Conservation (phyloP, 73 alveolate genomes). For the Paramecium sexaurelia region DNA sequence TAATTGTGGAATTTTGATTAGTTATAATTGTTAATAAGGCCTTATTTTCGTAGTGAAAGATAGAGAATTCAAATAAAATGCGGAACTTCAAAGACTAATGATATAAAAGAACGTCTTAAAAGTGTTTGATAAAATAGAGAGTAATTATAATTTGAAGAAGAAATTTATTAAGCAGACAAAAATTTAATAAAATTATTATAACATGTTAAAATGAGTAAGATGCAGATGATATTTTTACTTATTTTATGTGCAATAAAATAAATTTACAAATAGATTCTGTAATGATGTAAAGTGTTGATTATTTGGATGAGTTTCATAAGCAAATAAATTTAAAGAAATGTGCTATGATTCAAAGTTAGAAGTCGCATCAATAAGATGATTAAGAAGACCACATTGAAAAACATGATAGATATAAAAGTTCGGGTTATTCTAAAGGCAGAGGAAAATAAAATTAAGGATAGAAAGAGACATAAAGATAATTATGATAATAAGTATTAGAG, state of each 20-base stretch:
- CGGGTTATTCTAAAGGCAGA: neutral
- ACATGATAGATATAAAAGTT: neutral
- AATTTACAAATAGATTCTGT: neutral
- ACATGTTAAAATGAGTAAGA: neutral
- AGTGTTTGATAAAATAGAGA: neutral
- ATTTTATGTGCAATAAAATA: neutral
- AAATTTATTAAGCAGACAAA: slow-evolving; percentile 18
- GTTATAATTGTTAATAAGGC: neutral
- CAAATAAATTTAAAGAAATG: neutral
- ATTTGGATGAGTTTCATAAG: slow-evolving; percentile 7
- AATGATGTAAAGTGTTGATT: slow-evolving; percentile 15
- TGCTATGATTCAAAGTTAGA: neutral
- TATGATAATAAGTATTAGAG: neutral
- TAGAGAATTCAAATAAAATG: neutral
- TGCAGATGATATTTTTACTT: neutral
- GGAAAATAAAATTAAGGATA: neutral
- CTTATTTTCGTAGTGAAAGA: slow-evolving; percentile 6
- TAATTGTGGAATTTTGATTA: slow-evolving; percentile 2
- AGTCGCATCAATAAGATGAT: neutral
- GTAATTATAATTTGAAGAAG: neutral
- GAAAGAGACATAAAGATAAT: neutral
- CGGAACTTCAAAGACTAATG: neutral
- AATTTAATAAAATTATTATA: neutral
- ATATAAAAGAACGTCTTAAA: neutral
- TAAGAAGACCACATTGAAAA: neutral